phyloP scores from a whole-genome alignment of 345 rosid genomes.

The Bruguiera sexangula region DNA sequence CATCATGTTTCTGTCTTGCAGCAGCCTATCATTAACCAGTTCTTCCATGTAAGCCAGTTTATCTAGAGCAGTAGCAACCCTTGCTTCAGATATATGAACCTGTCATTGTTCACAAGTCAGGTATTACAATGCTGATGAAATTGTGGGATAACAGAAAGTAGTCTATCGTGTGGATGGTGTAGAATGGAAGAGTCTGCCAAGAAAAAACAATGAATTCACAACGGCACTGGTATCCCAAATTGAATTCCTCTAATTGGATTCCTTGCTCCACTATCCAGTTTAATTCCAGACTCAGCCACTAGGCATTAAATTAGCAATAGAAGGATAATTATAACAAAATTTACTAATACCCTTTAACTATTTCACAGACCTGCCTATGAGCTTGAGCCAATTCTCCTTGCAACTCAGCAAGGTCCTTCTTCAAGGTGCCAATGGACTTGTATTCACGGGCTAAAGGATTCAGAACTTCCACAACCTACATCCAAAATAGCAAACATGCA shows the following conservation, averaged over 20 bases:
- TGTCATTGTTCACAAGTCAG: slow-evolving; percentile 33
- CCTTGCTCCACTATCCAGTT: too few relatives aligned
- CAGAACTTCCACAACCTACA: slow-evolving; percentile 89
- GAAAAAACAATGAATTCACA: not conserved
- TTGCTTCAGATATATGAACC: slow-evolving; percentile 98
- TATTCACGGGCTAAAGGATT: slow-evolving; percentile 97
- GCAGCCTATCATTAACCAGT: slow-evolving; percentile 74
- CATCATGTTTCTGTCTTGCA: slow-evolving; percentile 50
- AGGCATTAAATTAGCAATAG: too few relatives aligned
- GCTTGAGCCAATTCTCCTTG: slow-evolving; percentile 84
- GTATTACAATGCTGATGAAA: slow-evolving; percentile 13
- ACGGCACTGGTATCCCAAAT: not conserved
- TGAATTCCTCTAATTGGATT: too few relatives aligned
- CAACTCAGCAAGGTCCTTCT: slow-evolving; percentile 85
- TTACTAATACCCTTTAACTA: too few relatives aligned
- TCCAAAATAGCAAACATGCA: not conserved
- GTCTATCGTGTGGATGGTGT: not conserved
- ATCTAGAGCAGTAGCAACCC: slow-evolving; percentile 84
- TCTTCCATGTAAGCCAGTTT: slow-evolving; percentile 94
- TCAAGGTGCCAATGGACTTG: slow-evolving; percentile 86
- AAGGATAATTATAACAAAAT: too few relatives aligned
- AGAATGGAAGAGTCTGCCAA: not conserved
- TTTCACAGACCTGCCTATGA: slow-evolving; percentile 63
- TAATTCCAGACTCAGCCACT: too few relatives aligned
- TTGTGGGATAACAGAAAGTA: not conserved